Percentiles rank a stretch among this genome's conserved stretches.
These are phyloP conservation scores for Gracilaria gracilis DNA, from an alignment of 23 red algal genomes.

Conservation along the genomic window DNA sequence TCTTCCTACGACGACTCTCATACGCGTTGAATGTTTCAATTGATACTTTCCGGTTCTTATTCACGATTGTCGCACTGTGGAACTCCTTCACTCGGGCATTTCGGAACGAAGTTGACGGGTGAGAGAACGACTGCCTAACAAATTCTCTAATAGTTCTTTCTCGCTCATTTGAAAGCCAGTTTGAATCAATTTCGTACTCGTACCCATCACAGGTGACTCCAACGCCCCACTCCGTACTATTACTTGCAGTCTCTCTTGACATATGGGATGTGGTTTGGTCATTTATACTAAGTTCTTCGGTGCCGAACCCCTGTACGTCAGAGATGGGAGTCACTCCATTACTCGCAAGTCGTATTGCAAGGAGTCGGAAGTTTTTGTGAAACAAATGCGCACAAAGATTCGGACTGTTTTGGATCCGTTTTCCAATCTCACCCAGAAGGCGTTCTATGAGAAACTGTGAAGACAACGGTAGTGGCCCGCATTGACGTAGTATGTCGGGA, in stretches of 20 bases:
- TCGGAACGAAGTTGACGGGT: background rate
- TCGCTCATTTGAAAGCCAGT: background rate
- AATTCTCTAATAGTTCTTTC: background rate
- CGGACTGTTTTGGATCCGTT: background rate
- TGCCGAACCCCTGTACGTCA: background rate
- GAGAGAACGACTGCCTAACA: no score
- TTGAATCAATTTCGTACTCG: background rate
- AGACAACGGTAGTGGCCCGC: background rate
- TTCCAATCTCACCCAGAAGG: conserved; percentile 3
- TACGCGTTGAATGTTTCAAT: background rate
- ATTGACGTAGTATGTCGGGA: background rate
- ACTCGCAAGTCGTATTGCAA: background rate
- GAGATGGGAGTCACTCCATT: background rate
- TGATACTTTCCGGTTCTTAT: background rate
- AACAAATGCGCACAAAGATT: background rate
- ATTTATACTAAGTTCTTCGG: background rate
- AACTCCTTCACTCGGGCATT: background rate
- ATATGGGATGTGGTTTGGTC: no score
- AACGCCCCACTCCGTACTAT: no score
- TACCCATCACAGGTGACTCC: background rate
- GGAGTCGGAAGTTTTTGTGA: conserved; percentile 5
- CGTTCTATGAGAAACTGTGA: conserved; percentile 23
- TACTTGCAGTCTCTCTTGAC: no score
- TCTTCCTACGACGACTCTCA: background rate
- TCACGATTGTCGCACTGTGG: background rate